These are phyloP conservation scores for Tilletia walkeri DNA, from an alignment of 1,284 basidiomycete species.

Conservation along the genomic window DNA sequence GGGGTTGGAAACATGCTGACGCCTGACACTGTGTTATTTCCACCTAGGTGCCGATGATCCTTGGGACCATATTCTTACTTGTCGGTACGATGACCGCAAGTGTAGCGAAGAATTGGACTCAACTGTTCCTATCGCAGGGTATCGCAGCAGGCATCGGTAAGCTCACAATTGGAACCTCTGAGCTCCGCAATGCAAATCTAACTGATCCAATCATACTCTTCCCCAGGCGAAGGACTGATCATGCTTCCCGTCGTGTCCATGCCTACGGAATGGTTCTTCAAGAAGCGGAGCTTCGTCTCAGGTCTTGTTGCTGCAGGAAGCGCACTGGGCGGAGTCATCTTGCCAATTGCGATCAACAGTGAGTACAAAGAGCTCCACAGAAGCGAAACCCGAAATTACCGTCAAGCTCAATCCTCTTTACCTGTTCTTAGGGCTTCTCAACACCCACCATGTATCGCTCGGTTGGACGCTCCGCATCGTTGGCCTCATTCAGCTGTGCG, in stretches of 20 bases:
- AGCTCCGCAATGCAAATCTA: background rate
- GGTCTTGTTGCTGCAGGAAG: conserved; percentile 19
- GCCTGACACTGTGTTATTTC: background rate
- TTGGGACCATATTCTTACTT: background rate
- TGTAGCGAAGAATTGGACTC: background rate
- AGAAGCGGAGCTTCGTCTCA: conserved; percentile 17
- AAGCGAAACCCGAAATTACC: too few relatives aligned
- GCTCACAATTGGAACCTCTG: background rate
- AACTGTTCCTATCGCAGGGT: background rate
- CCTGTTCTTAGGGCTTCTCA: conserved; percentile 17
- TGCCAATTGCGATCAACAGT: conserved; percentile 20
- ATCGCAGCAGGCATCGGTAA: conserved; percentile 8
- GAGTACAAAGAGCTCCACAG: background rate
- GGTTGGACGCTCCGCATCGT: conserved; percentile 21
- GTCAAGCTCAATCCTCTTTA: too few relatives aligned
- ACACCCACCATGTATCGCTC: conserved; percentile 9
- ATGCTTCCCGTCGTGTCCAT: conserved; percentile 1
- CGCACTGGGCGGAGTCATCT: conserved; percentile 23
- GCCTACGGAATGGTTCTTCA: conserved; percentile 14
- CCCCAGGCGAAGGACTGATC: conserved; percentile 7
- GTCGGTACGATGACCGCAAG: background rate
- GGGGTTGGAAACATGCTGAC: background rate
- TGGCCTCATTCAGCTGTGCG: conserved; percentile 20
- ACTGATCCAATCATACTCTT: background rate
- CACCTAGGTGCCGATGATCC: background rate